phyloP scores from a whole-genome alignment of 1,139 yeast genomes.

The Sugiyamaella neomexicana region DNA sequence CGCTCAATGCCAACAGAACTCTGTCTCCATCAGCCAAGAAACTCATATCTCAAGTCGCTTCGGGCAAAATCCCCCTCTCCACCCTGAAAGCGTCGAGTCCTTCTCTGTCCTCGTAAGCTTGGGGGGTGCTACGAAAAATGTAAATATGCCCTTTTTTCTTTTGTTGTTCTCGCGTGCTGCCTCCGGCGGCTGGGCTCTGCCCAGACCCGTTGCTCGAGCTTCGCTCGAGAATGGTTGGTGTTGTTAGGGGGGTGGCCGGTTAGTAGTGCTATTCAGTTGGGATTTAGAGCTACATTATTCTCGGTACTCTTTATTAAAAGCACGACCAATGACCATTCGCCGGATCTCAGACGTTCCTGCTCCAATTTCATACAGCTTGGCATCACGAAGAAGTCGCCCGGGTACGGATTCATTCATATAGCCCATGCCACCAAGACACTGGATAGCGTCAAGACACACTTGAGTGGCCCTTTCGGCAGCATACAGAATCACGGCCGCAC shows the following conservation, averaged over 20 bases:
- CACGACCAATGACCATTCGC: constrained; percentile 40
- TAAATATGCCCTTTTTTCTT: constrained; percentile 2
- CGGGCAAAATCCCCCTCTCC: constrained; percentile 31
- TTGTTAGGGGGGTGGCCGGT: too few species aligned
- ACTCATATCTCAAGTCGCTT: constrained; percentile 32
- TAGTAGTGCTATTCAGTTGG: too few species aligned
- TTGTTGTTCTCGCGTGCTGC: not conserved
- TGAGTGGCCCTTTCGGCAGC: constrained; percentile 42
- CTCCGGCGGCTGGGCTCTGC: constrained; percentile 16
- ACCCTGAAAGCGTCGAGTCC: constrained; percentile 17
- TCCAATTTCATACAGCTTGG: constrained; percentile 40
- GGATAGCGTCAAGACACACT: constrained; percentile 40
- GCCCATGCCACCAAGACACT: constrained; percentile 42
- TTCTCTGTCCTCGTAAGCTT: not conserved
- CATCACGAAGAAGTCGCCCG: constrained; percentile 37
- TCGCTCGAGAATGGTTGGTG: too few species aligned
- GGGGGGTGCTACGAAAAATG: not conserved
- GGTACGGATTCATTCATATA: constrained; percentile 40
- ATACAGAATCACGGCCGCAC: constrained; percentile 40
- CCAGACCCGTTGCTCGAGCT: constrained; percentile 7
- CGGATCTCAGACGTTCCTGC: constrained; percentile 41
- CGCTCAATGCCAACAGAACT: constrained; percentile 31
- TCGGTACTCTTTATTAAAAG: constrained; percentile 37
- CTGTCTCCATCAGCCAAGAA: constrained; percentile 29
- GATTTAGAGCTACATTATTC: too few species aligned